Conservation (phyloP, 139 green algal species). For the Parachlorella kessleri region DNA sequence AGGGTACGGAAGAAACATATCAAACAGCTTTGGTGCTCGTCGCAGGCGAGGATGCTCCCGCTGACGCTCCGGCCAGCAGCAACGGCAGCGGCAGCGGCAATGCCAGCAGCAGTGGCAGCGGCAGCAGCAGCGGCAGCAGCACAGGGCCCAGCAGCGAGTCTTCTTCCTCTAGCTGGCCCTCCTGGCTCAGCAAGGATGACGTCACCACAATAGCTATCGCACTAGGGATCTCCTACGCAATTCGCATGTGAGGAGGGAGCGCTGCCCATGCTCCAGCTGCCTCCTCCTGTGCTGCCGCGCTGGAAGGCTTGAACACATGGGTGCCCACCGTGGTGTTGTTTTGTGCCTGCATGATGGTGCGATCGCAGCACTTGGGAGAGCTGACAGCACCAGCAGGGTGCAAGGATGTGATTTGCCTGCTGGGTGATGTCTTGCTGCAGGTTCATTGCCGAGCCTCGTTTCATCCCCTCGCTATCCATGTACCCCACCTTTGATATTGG, state of each 20-base stretch:
- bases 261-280: too few species aligned
- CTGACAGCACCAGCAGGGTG: background rate
- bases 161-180: background rate
- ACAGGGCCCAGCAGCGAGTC: background rate
- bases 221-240: slow-evolving; percentile 86
- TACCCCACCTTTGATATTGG: slow-evolving; percentile 96
- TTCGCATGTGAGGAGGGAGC: slow-evolving; percentile 67
- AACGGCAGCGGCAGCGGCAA: background rate
- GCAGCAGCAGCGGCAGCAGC: background rate
- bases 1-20: too few species aligned
- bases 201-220: slow-evolving; percentile 84
- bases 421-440: slow-evolving; percentile 40
- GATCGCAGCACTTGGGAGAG: too few species aligned
- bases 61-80: background rate
- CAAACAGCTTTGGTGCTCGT: background rate
- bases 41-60: background rate
- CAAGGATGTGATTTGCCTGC: background rate
- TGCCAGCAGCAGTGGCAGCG: background rate
- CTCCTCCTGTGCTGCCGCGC: background rate
- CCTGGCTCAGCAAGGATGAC: slow-evolving; percentile 81
- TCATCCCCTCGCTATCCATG: slow-evolving; percentile 99
- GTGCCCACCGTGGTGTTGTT: background rate
- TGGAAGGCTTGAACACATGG: background rate
- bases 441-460: slow-evolving; percentile 95
- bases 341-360: background rate